Percentiles rank a stretch among this genome's conserved stretches.
Conservation (phyloP, 495 filamentous ascomycete species). For the Penicillium samsonianum region DNA sequence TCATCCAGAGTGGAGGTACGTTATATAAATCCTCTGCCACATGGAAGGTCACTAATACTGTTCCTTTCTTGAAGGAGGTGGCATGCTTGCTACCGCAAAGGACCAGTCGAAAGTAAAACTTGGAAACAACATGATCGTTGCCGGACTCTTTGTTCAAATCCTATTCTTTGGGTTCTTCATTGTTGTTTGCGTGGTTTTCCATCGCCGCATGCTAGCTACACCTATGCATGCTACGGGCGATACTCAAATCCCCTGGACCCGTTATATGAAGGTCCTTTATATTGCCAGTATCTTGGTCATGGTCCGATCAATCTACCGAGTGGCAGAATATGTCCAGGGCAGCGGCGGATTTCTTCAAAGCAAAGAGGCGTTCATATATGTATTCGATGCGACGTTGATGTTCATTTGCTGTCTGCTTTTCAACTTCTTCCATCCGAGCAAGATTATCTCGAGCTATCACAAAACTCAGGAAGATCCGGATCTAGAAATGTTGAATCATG, state of each 20-base stretch:
- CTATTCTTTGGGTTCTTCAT: slow-evolving; percentile 48
- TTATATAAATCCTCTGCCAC: slow-evolving; percentile 12
- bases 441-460: slow-evolving; percentile 7
- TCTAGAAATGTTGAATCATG: slow-evolving; percentile 19
- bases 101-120: slow-evolving; percentile 27
- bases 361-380: slow-evolving; percentile 60
- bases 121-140: slow-evolving; percentile 48
- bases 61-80: slow-evolving; percentile 40
- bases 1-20: slow-evolving; percentile 29
- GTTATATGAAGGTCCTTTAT: slow-evolving; percentile 54
- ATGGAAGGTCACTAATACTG: not conserved
- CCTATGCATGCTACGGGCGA: slow-evolving; percentile 22
- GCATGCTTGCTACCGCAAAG: slow-evolving; percentile 26
- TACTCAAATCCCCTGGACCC: slow-evolving; percentile 43
- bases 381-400: slow-evolving; percentile 38
- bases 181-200: slow-evolving; percentile 38
- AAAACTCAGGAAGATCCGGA: slow-evolving; percentile 4
- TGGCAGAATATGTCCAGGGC: slow-evolving; percentile 62
- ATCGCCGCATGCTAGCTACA: slow-evolving; percentile 52
- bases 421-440: slow-evolving; percentile 33
- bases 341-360: slow-evolving; percentile 49
- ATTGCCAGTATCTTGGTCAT: slow-evolving; percentile 53
- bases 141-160: slow-evolving; percentile 47
- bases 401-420: slow-evolving; percentile 48
- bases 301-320: slow-evolving; percentile 60